Conservation (phyloP, 1,139 yeast species). For the Williopsis jadinii region DNA sequence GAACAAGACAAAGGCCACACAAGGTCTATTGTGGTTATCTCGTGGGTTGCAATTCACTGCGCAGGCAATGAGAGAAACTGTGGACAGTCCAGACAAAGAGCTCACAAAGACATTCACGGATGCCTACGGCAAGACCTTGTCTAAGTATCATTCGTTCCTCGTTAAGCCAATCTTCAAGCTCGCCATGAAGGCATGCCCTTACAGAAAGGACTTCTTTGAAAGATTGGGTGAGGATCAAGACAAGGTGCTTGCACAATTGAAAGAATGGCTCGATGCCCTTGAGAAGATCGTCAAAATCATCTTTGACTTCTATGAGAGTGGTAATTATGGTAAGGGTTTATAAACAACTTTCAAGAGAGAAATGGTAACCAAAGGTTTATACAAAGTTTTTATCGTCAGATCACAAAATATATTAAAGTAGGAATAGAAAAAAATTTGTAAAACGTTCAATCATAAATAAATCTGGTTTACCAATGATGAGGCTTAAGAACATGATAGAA, state of each 20-base stretch:
- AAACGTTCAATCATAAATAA: no score
- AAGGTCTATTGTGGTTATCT: constrained; percentile 82
- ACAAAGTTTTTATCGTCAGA: no score
- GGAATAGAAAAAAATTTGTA: not conserved
- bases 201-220: constrained; percentile 76
- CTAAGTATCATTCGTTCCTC: constrained; percentile 75
- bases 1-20: constrained; percentile 76
- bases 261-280: constrained; percentile 69
- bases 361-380: no score
- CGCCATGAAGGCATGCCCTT: constrained; percentile 95
- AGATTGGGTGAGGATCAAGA: constrained; percentile 70
- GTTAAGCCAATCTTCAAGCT: constrained; percentile 83
- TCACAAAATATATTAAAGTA: not conserved
- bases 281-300: constrained; percentile 69
- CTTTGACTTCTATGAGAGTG: constrained; percentile 67
- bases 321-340: constrained; percentile 86
- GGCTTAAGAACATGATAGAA: not conserved
- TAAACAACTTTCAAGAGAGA: constrained; percentile 25
- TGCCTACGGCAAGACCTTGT: constrained; percentile 72
- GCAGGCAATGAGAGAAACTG: constrained; percentile 75
- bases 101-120: constrained; percentile 73
- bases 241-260: constrained; percentile 58
- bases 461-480: no score
- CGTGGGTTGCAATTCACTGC: constrained; percentile 88
- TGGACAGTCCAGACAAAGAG: constrained; percentile 54